Evolutionary conservation across 108 stramenopile species (phyloP).

Genomic region (Cylindrotheca fusiformis): DNA sequence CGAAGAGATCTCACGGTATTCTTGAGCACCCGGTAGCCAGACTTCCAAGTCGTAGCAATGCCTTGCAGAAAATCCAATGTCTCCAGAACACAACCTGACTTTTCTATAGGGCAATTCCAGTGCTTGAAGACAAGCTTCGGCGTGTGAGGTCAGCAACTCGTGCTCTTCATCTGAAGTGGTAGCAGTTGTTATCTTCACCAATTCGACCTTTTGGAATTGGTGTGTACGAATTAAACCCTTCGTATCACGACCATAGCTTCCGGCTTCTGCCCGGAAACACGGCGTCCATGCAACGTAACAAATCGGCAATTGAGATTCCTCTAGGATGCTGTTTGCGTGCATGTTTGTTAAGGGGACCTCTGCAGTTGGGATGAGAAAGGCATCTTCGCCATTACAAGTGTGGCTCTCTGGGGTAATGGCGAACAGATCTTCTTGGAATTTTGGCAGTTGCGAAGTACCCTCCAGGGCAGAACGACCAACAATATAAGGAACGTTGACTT

Average conservation of each 20-base stretch:
- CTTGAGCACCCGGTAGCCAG: conserved; percentile 92
- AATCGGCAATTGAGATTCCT: conserved; percentile 86
- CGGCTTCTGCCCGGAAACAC: conserved; percentile 99
- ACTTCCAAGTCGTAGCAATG: conserved; percentile 98
- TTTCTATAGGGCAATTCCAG: conserved; percentile 92
- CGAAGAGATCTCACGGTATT: conserved; percentile 94
- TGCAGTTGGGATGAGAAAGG: conserved; percentile 96
- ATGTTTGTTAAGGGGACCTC: conserved; percentile 97
- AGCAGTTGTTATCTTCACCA: conserved; percentile 91
- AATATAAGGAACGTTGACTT: conserved; percentile 88
- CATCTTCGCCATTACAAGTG: conserved; percentile 96
- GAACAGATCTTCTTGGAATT: conserved; percentile 96
- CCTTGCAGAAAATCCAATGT: conserved; percentile 92
- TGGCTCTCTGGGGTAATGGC: conserved; percentile 72
- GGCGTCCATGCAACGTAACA: conserved; percentile 89
- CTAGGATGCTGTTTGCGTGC: conserved; percentile 81
- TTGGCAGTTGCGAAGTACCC: conserved; percentile 96
- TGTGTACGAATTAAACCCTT: conserved; percentile 96
- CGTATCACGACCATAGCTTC: conserved; percentile 93
- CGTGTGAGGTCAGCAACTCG: conserved; percentile 82
- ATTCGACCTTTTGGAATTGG: conserved; percentile 98
- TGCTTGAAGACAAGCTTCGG: conserved; percentile 82
- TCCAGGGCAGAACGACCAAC: conserved; percentile 86
- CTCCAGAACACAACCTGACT: conserved; percentile 93
- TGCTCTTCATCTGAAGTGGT: conserved; percentile 81